Evolutionary conservation across 345 rosid species (phyloP), one percentile per base, ranked within the genome.

Genomic region (Syzygium oleosum): DNA sequence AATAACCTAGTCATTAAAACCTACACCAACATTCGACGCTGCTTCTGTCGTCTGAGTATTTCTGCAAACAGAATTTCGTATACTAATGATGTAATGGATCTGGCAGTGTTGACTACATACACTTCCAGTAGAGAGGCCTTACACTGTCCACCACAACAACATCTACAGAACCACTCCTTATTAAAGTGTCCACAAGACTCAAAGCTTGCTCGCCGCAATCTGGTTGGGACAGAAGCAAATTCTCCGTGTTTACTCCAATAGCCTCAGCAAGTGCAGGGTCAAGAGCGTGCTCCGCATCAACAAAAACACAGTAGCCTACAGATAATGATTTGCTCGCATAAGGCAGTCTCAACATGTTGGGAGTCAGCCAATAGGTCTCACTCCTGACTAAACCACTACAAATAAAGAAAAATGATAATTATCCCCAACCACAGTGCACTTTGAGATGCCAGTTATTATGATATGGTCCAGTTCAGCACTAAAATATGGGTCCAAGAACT

Each of bases 241-340:
- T 95, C 88, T 96, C 94, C 1, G 99, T 98, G 88, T 94, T 94
- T 63, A 98, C 99, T 73, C 99, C 99, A 79, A 97, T 96, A 87
- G 97, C 90, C 90, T 96, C 88, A 61, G 98, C 99, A 27, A 97
- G 88, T 54, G 97, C 91, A 73, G 98, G 91, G 90, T 98, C 99
- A 93, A 98, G 99, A 87, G 99, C 98, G 90, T 98, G 99, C 94
- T 98, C 99, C 27, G 99, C 99, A 88, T 98, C 99, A 46, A 98
- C 95, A 90, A 96, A 98, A 86, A 94, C 97, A 91, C 99, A 98
- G 21, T 92, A 95, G 88, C 96, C 99, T 98, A 91, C 87, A 88
- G 41, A 87, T 7, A 84, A 52, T 25, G 31, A 84, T 13, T 79
- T 84, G 55, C 31, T 84, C 22, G 8, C 22, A 14, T 52, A 51